phyloP scores from a whole-genome alignment of 176 grass and related monocot genomes.

The Hyparrhenia diplandra region DNA sequence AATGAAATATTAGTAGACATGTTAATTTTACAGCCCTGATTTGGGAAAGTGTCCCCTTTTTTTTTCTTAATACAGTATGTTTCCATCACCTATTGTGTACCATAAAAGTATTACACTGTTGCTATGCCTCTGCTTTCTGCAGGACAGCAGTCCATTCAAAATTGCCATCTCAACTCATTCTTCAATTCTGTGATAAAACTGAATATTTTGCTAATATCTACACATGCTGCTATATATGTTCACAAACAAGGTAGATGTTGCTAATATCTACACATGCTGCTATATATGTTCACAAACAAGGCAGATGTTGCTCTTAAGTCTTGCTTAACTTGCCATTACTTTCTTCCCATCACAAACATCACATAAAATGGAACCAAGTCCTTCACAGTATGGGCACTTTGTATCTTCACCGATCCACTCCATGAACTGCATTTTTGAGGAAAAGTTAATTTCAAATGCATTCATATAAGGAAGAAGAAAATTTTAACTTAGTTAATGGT shows the following conservation, averaged over 20 bases:
- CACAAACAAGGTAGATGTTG: background rate
- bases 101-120: background rate
- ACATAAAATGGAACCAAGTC: constrained; percentile 64
- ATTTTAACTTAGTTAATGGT: background rate
- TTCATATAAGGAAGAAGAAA: background rate
- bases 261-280: no score
- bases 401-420: constrained; percentile 87
- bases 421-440: constrained; percentile 67
- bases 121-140: constrained; percentile 5
- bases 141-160: background rate
- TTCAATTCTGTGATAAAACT: background rate
- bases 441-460: background rate
- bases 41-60: background rate
- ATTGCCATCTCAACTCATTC: background rate
- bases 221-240: background rate
- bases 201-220: constrained; percentile 26
- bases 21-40: background rate
- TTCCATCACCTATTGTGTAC: constrained; percentile 19
- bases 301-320: no score
- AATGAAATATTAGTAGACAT: background rate
- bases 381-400: constrained; percentile 89
- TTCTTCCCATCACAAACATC: constrained; percentile 73
- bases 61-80: constrained; percentile 10
- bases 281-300: no score
- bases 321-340: constrained; percentile 36